Evolutionary conservation across 2,329 filamentous ascomycete genomes (phyloP), one percentile per base, ranked within the genome.

Genomic region (Diaporthe australafricana): DNA sequence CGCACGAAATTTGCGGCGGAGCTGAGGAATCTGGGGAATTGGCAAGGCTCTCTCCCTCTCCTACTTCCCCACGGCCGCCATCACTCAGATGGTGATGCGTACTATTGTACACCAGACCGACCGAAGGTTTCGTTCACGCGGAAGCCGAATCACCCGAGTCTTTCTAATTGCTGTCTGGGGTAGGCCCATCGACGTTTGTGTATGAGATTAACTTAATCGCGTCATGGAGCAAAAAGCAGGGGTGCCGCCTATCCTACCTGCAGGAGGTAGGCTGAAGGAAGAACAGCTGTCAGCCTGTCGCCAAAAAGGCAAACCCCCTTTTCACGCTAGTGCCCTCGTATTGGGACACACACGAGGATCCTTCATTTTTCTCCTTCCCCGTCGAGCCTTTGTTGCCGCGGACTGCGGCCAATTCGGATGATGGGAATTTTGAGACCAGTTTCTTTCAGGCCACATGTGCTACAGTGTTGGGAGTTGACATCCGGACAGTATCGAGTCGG

Each of bases 241-340:
- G 66, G 40, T 57, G 40, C 53, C 40, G 16, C 14, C 60, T 22
- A 48, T 63, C 27, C 42, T 48, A 14, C 35, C 45, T 65, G 60
- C 30, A 38, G 60, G 27, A 63, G 60, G 42, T 50, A 38, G 60
- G 60, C 60, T 65, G 60, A 20, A 65, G 30, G 60, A 65, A 50
- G 45, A 63, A 35, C 30, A 27, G 60, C 30, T n/a, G 60, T 65
- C 45, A 50, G 60, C 45, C 60, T 50, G 45, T 50, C 60, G 17
- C 38, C 35, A 50, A 50, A 45, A 65, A 20, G 45, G 20, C 48
- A 62, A 55, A 50, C 42, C 52, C 66, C 56, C 63, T 60, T 62
- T 73, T 67, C 56, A 40, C 38, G 50, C 42, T 73, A 73, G 72
- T 70, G 72, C 22, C 70, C 52, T 73, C 72, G 72, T 73, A 73